phyloP scores from a whole-genome alignment of 2,329 filamentous ascomycete genomes.

The Penicillium sp. region DNA sequence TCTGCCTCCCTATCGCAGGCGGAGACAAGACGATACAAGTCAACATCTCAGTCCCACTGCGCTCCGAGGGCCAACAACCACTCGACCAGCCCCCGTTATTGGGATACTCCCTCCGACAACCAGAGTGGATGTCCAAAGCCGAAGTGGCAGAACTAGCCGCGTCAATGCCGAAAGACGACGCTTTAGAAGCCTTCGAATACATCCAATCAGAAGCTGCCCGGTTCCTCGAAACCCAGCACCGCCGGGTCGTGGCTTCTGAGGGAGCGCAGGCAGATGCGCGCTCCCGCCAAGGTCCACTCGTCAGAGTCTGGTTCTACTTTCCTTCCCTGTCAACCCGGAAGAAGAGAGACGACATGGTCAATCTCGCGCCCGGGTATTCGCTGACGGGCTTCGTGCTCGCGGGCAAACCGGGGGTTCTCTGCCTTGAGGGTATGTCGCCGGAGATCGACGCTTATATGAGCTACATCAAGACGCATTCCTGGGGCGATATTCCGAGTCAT shows the following conservation, averaged over 20 bases:
- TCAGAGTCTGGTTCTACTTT: slow-evolving; percentile 66
- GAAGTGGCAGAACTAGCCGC: slow-evolving; percentile 44
- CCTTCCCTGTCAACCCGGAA: slow-evolving; percentile 62
- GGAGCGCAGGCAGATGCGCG: slow-evolving; percentile 4
- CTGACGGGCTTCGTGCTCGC: slow-evolving; percentile 63
- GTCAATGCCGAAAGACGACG: slow-evolving; percentile 48
- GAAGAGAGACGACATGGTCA: slow-evolving; percentile 61
- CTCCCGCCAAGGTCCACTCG: slow-evolving; percentile 32
- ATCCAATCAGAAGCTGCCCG: slow-evolving; percentile 42
- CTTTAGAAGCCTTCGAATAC: slow-evolving; percentile 51
- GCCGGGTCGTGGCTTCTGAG: not conserved
- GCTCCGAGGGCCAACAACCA: slow-evolving; percentile 13
- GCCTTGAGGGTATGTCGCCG: slow-evolving; percentile 41
- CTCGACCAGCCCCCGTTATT: slow-evolving; percentile 28
- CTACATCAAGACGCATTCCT: slow-evolving; percentile 65
- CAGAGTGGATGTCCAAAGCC: slow-evolving; percentile 56
- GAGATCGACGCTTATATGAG: slow-evolving; percentile 62
- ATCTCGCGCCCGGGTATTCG: slow-evolving; percentile 53
- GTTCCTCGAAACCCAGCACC: slow-evolving; percentile 31
- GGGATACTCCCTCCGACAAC: slow-evolving; percentile 48
- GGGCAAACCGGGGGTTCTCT: slow-evolving; percentile 57
- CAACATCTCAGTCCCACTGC: slow-evolving; percentile 33
- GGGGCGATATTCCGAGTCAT: slow-evolving; percentile 63
- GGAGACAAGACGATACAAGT: slow-evolving; percentile 31
- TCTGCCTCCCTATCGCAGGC: slow-evolving; percentile 29